phyloP scores from a whole-genome alignment of 2,329 filamentous ascomycete species.

The Penicillium palitans region DNA sequence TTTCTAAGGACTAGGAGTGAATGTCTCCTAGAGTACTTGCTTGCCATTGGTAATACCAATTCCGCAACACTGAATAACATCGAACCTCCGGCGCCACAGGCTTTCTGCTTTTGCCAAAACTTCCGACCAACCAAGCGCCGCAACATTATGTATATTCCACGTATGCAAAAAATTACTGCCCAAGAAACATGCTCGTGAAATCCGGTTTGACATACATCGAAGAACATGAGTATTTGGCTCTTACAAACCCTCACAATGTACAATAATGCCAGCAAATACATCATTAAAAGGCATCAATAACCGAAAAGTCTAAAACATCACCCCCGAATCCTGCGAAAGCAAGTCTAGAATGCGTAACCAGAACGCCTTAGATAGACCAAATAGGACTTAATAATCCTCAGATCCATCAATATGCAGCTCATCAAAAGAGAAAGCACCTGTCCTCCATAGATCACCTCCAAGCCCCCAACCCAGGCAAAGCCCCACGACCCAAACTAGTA shows the following conservation, averaged over 20 bases:
- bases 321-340: neutral
- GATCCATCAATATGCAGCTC: slow-evolving; percentile 2
- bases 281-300: neutral
- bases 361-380: slow-evolving; percentile 14
- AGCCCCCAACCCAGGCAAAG: slow-evolving; percentile 41
- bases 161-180: no score
- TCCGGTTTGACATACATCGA: neutral
- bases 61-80: no score
- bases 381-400: neutral
- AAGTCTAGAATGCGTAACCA: slow-evolving; percentile 9
- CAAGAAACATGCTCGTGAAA: neutral
- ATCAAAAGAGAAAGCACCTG: neutral
- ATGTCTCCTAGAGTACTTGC: neutral
- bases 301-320: neutral
- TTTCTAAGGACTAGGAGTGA: neutral
- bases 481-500: slow-evolving; percentile 38
- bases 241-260: neutral
- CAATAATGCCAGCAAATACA: neutral
- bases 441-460: slow-evolving; percentile 35
- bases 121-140: neutral
- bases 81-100: no score
- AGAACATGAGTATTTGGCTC: neutral
- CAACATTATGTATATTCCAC: neutral
- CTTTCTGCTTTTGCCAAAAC: no score
- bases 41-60: neutral